These are phyloP conservation scores for Fraxinus angustifolia DNA, from an alignment of 305 asterid species.

Conservation along the genomic window DNA sequence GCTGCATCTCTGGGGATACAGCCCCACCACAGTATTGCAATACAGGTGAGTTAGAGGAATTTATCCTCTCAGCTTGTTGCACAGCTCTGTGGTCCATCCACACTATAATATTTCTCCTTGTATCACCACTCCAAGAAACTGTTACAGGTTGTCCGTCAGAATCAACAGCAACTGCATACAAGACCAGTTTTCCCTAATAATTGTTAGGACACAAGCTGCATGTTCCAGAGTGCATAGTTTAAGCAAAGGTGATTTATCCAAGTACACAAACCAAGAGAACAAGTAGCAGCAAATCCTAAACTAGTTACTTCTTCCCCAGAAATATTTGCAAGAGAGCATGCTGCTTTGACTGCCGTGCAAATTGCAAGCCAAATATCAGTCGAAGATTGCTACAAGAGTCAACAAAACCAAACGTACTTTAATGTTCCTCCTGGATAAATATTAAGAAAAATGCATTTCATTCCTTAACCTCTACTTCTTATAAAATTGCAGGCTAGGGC, in stretches of 20 bases:
- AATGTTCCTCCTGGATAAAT: not conserved
- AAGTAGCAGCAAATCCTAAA: constrained; percentile 96
- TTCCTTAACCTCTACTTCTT: not conserved
- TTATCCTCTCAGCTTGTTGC: constrained; percentile 82
- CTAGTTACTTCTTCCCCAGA: constrained; percentile 73
- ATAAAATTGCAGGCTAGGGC: not conserved
- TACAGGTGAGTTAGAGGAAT: constrained; percentile 82
- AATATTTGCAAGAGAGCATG: constrained; percentile 68
- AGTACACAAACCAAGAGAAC: constrained; percentile 76
- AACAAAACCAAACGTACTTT: not conserved
- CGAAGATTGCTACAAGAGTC: constrained; percentile 73
- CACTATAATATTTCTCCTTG: constrained; percentile 88
- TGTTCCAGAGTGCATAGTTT: not conserved
- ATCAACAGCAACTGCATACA: constrained; percentile 84
- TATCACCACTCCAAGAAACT: constrained; percentile 83
- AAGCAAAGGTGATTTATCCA: constrained; percentile 14
- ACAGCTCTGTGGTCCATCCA: constrained; percentile 99
- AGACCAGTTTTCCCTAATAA: constrained; percentile 36
- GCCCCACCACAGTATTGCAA: constrained; percentile 95
- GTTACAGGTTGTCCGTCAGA: constrained; percentile 92
- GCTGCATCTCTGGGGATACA: constrained; percentile 93
- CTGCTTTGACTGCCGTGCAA: constrained; percentile 90
- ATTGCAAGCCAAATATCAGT: constrained; percentile 99
- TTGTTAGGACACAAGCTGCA: constrained; percentile 28
- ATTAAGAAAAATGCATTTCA: not conserved